phyloP scores from a whole-genome alignment of 1,284 basidiomycete genomes.

The Malassezia slooffiae region DNA sequence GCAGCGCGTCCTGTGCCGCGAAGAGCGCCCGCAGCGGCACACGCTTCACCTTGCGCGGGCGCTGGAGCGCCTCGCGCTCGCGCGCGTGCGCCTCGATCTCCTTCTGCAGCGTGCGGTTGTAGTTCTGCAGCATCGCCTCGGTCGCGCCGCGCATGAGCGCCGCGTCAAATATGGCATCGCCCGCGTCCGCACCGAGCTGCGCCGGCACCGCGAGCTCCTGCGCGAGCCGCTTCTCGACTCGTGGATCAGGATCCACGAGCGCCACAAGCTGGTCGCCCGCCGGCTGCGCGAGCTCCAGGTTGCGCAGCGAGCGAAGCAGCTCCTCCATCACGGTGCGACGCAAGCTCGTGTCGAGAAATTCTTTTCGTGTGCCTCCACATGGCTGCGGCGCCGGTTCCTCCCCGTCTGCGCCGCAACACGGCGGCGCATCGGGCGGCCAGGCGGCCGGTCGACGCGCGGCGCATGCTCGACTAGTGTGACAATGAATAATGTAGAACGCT shows the following conservation, averaged over 20 bases:
- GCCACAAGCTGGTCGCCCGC: constrained; percentile 34
- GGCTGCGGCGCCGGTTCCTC: too few relatives aligned
- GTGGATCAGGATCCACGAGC: constrained; percentile 28
- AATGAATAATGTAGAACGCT: too few relatives aligned
- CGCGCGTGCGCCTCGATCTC: constrained; percentile 22
- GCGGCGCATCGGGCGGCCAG: too few relatives aligned
- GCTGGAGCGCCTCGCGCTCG: constrained; percentile 14
- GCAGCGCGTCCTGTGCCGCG: constrained; percentile 27
- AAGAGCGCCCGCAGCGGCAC: constrained; percentile 32
- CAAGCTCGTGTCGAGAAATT: too few relatives aligned
- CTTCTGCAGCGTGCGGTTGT: constrained; percentile 28
- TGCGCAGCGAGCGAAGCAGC: constrained; percentile 33
- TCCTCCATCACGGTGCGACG: too few relatives aligned
- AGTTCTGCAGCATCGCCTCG: constrained; percentile 37
- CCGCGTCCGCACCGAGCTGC: constrained; percentile 1
- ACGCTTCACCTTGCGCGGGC: constrained; percentile 26
- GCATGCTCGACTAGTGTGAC: too few relatives aligned
- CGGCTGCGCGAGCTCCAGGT: constrained; percentile 31
- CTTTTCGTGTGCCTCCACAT: too few relatives aligned
- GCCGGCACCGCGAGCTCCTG: constrained; percentile 28
- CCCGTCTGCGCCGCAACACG: too few relatives aligned
- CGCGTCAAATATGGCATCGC: constrained; percentile 29
- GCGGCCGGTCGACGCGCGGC: too few relatives aligned
- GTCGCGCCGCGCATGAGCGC: constrained; percentile 41
- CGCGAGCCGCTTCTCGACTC: constrained; percentile 34